Percentiles rank a stretch among this genome's conserved stretches.
These are phyloP conservation scores for Klebsormidium nitens DNA, from an alignment of 139 green algal genomes.

Conservation along the genomic window DNA sequence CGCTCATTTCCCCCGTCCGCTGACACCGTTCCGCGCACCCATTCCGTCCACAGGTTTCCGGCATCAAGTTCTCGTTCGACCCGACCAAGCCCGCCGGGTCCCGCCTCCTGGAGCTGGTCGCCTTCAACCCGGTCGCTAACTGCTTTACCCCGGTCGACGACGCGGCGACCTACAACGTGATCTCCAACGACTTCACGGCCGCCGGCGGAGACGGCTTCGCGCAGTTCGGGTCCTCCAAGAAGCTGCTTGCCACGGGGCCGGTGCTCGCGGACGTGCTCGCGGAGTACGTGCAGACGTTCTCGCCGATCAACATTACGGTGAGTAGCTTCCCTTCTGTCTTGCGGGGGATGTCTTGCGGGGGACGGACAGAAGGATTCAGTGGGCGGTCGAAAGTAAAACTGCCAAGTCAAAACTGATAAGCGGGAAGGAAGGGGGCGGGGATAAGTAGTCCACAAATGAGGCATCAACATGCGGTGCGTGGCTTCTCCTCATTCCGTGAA, in stretches of 20 bases:
- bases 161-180: slow-evolving; percentile 14
- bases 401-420: too few species aligned
- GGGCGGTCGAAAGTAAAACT: too few species aligned
- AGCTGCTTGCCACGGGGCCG: slow-evolving; percentile 9
- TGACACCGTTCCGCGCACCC: too few species aligned
- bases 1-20: too few species aligned
- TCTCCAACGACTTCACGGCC: slow-evolving; percentile 33
- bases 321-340: too few species aligned
- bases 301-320: too few species aligned
- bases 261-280: slow-evolving; percentile 2
- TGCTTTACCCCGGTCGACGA: slow-evolving; percentile 14
- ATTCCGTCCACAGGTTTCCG: slow-evolving; percentile 25
- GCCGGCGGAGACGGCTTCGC: slow-evolving; percentile 19
- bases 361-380: too few species aligned
- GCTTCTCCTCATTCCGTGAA: too few species aligned
- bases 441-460: too few species aligned
- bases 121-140: background rate
- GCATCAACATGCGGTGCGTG: too few species aligned
- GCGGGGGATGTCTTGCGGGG: too few species aligned
- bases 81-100: background rate
- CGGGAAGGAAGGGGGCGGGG: too few species aligned
- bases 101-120: background rate
- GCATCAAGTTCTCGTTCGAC: slow-evolving; percentile 16
- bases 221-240: background rate
- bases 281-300: slow-evolving; percentile 1